Base-by-base conservation (phyloP, 192 early-diverging fungal genomes). In the Mortierella antarctica region DNA sequence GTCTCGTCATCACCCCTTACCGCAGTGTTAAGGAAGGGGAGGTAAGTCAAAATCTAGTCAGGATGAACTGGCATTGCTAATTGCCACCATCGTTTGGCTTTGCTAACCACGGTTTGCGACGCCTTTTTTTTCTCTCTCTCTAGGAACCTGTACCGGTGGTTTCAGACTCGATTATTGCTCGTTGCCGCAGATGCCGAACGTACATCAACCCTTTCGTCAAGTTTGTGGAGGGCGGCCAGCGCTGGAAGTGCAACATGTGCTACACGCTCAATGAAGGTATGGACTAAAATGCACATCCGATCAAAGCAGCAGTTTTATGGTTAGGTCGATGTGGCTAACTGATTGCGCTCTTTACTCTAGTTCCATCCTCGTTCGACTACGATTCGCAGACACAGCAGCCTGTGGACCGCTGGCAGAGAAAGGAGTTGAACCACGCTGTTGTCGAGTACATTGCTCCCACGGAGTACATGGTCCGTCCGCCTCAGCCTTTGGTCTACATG, bases 401-500 rank as follows among this genome's bases (percentile, higher is more conserved):
- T 42, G 88, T 91, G 21, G 93, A 99, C 80, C 89, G 96, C 51
- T 94, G 96, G 95, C 83, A 90, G 54, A 91, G 96, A 39, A 86
- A 94, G 9, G 97, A 99, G 62, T 84, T 99, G 57, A 98, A 94
- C 70, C 88, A 96, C 75, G 86, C 90, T 8, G 93, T 94, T 47
- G 94, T 99, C 0, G 97, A 99, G 83, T 98, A 94, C 85, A 87
- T 98, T 67, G 97, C 97, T 18, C 96, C 97, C 7, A 92, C 93
- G 68, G 97, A 98, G 80, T 99, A 99, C 83, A 99, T 98, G 96
- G 92, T 94, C 31, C 93, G 97, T 5, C 97, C 97, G n/a, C 97
- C 97, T 53, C 96, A 97, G 85, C 96, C 97, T 21, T 92, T 96
- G 46, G 95, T 96, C 17, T 92, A 95, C 52, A 86, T 98, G 57